These are phyloP conservation scores for Dictyostelium capitatum DNA, from an alignment of 78 protist genomes.

Conservation along the genomic window DNA sequence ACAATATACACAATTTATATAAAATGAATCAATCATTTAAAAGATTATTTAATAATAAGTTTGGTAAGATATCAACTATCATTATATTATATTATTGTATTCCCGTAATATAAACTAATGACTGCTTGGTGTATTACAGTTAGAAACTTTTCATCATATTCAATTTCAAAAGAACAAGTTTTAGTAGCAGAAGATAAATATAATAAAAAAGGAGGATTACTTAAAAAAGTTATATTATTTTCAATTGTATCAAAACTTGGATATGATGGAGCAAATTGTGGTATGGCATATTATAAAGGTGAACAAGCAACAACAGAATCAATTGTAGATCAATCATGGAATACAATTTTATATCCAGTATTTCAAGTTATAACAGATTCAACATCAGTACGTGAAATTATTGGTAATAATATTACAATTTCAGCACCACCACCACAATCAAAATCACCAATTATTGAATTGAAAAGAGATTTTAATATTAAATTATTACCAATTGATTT, in stretches of 20 bases:
- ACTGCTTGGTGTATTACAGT: no score
- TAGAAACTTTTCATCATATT: constrained; percentile 20
- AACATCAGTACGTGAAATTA: neutral
- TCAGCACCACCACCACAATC: constrained; percentile 50
- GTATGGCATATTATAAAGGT: constrained; percentile 44
- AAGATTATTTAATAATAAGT: neutral
- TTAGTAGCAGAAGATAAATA: neutral
- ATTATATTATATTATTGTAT: neutral
- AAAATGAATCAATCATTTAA: constrained; percentile 3
- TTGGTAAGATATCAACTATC: neutral
- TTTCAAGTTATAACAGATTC: neutral
- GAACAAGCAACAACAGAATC: neutral
- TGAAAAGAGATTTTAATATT: neutral
- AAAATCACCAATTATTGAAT: constrained; percentile 53
- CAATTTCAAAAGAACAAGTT: constrained; percentile 63
- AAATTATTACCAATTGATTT: constrained; percentile 31
- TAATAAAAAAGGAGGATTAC: neutral
- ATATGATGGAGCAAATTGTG: constrained; percentile 5
- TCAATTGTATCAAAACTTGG: constrained; percentile 9
- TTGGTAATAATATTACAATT: constrained; percentile 12
- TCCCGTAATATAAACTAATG: no score
- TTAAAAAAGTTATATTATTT: neutral
- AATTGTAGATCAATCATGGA: constrained; percentile 39
- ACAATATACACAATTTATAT: neutral
- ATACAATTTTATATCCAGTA: constrained; percentile 34